Percentiles rank a stretch among this genome's conserved stretches.
phyloP scores from a whole-genome alignment of 1,139 yeast genomes.

The Suhomyces kunorum region DNA sequence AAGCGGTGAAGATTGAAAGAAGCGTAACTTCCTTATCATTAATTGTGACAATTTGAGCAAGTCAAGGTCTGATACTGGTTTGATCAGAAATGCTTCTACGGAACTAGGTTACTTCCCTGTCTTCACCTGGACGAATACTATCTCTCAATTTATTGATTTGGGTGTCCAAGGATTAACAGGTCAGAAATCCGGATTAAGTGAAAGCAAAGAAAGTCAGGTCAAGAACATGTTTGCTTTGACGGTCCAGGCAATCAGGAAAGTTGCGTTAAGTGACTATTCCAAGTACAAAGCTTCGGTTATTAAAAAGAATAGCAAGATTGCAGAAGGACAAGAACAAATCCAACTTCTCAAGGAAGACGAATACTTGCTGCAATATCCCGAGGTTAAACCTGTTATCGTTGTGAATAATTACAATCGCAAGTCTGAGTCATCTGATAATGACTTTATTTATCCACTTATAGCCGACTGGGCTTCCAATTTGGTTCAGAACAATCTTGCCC shows the following conservation, averaged over 20 bases:
- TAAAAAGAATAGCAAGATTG: constrained; percentile 24
- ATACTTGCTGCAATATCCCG: constrained; percentile 83
- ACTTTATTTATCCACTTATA: constrained; percentile 70
- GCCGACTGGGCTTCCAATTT: constrained; percentile 89
- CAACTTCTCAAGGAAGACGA: constrained; percentile 67
- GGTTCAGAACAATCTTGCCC: constrained; percentile 78
- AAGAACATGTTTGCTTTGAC: constrained; percentile 79
- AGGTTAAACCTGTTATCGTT: constrained; percentile 82
- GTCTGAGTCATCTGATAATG: constrained; percentile 52
- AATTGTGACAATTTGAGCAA: constrained; percentile 80
- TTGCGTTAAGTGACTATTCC: constrained; percentile 53
- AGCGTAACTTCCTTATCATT: constrained; percentile 61
- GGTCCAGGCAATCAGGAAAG: constrained; percentile 66
- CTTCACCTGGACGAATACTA: constrained; percentile 86
- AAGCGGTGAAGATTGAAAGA: constrained; percentile 39
- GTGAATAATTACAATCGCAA: constrained; percentile 68
- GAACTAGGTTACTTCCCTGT: constrained; percentile 91
- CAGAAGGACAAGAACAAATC: constrained; percentile 17
- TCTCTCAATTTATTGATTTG: constrained; percentile 78
- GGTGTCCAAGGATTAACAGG: constrained; percentile 91
- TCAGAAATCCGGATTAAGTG: constrained; percentile 89
- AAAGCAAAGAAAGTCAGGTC: constrained; percentile 78
- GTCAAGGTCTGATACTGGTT: constrained; percentile 69
- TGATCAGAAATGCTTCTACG: constrained; percentile 66
- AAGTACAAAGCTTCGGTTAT: constrained; percentile 24